Conservation (phyloP, 192 early-diverging fungal species). For the Entomortierella chlamydospora region DNA sequence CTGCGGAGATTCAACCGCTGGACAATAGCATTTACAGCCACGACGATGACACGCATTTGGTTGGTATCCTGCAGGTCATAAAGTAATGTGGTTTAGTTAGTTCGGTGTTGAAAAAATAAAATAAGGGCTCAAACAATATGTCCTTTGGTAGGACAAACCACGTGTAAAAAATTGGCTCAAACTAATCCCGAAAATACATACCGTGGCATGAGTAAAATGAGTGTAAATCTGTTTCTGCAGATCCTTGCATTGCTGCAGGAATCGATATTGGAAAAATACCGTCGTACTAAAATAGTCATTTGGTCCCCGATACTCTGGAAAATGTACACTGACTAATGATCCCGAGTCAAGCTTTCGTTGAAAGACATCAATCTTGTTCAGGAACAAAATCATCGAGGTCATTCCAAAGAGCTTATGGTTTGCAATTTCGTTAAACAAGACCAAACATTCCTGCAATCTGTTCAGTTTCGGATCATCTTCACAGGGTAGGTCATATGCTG, state of each 20-base stretch:
- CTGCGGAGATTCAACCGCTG: slow-evolving; percentile 61
- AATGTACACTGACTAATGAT: slow-evolving; percentile 60
- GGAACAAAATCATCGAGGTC: slow-evolving; percentile 70
- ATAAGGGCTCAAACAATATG: neutral
- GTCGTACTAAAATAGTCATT: slow-evolving; percentile 61
- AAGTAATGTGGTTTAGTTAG: neutral
- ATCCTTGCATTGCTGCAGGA: slow-evolving; percentile 55
- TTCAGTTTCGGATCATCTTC: slow-evolving; percentile 73
- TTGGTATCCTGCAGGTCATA: slow-evolving; percentile 56
- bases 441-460: slow-evolving; percentile 59
- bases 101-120: neutral
- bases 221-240: slow-evolving; percentile 61
- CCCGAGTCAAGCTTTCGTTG: slow-evolving; percentile 61
- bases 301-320: slow-evolving; percentile 66
- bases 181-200: no score
- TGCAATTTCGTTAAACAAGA: slow-evolving; percentile 57
- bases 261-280: slow-evolving; percentile 59
- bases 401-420: slow-evolving; percentile 62
- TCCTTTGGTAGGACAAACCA: slow-evolving; percentile 11
- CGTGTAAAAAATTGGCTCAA: neutral
- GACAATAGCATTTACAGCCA: slow-evolving; percentile 62
- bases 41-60: slow-evolving; percentile 66
- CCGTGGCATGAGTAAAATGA: slow-evolving; percentile 62
- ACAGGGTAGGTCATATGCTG: slow-evolving; percentile 71
- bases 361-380: slow-evolving; percentile 77